Conservation (phyloP, 768 basidiomycete species). For the Astraeus odoratus region DNA sequence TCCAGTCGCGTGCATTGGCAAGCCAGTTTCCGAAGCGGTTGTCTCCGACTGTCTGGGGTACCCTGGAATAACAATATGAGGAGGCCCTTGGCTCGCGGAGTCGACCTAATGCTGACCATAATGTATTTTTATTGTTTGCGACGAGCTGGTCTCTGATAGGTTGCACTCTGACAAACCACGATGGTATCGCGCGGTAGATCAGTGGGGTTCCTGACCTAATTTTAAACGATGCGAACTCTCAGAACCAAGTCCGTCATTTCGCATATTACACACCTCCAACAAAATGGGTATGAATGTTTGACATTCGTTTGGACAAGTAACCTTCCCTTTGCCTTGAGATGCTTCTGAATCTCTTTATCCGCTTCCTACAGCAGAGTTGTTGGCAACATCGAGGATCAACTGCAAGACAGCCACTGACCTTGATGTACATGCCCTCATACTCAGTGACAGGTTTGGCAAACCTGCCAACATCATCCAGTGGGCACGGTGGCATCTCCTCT, state of each 20-base stretch:
- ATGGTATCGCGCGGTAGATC: slow-evolving; percentile 92
- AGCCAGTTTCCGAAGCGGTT: slow-evolving; percentile 96
- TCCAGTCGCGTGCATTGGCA: slow-evolving; percentile 98
- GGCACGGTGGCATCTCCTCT: slow-evolving; percentile 95
- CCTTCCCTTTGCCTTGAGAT: slow-evolving; percentile 78
- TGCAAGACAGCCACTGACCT: slow-evolving; percentile 43
- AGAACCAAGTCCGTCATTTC: not conserved
- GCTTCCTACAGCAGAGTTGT: slow-evolving; percentile 51
- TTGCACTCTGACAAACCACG: slow-evolving; percentile 91
- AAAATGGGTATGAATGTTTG: slow-evolving; percentile 93
- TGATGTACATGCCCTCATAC: slow-evolving; percentile 83
- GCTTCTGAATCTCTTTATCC: slow-evolving; percentile 90
- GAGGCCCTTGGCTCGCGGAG: slow-evolving; percentile 2
- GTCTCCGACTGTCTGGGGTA: slow-evolving; percentile 86
- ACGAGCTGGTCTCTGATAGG: slow-evolving; percentile 83
- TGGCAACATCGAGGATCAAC: not conserved
- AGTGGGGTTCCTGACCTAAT: slow-evolving; percentile 87
- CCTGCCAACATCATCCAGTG: slow-evolving; percentile 81
- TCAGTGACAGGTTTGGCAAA: slow-evolving; percentile 90
- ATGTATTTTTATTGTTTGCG: slow-evolving; percentile 80
- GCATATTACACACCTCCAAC: slow-evolving; percentile 70
- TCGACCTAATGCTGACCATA: slow-evolving; percentile 52
- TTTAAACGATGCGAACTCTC: not conserved
- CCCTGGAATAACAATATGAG: slow-evolving; percentile 43
- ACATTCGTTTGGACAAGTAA: slow-evolving; percentile 83